These are phyloP conservation scores for Termitomyces sp. DNA, from an alignment of 768 basidiomycete genomes.

Conservation along the genomic window DNA sequence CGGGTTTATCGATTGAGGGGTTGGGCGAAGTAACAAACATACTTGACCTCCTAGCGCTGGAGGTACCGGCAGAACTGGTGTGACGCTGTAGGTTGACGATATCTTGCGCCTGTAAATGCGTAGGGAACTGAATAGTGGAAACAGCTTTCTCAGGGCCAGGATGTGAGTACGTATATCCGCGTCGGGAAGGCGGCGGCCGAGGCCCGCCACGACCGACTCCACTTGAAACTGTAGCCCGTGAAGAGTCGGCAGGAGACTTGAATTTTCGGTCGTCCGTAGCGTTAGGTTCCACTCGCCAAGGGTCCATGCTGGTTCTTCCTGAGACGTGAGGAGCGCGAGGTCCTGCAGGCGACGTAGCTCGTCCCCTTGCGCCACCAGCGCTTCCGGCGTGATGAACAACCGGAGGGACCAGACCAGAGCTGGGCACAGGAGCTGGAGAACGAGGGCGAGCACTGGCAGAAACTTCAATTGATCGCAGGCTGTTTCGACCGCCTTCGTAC, in stretches of 20 bases:
- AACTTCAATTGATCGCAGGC: constrained; percentile 14
- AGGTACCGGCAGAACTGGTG: constrained; percentile 1
- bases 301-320: constrained; percentile 17
- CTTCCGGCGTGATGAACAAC: constrained; percentile 17
- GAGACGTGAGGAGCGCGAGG: constrained; percentile 36
- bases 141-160: constrained; percentile 5
- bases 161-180: constrained; percentile 33
- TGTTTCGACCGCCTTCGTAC: constrained; percentile 22
- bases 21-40: constrained; percentile 12
- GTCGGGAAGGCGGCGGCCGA: constrained; percentile 29
- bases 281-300: constrained; percentile 18
- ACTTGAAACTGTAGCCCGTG: constrained; percentile 21
- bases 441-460: constrained; percentile 16
- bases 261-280: constrained; percentile 1
- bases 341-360: constrained; percentile 47
- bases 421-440: constrained; percentile 11
- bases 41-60: constrained; percentile 18
- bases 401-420: constrained; percentile 15
- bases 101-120: constrained; percentile 11
- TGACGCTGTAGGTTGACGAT: constrained; percentile 12
- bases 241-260: constrained; percentile 10
- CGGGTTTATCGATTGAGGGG: constrained; percentile 4
- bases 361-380: constrained; percentile 28
- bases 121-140: constrained; percentile 17
- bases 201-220: constrained; percentile 22